Evolutionary conservation across 352 stramenopile species (phyloP), one percentile per base, ranked within the genome.

Genomic region (Phytophthora constricta): DNA sequence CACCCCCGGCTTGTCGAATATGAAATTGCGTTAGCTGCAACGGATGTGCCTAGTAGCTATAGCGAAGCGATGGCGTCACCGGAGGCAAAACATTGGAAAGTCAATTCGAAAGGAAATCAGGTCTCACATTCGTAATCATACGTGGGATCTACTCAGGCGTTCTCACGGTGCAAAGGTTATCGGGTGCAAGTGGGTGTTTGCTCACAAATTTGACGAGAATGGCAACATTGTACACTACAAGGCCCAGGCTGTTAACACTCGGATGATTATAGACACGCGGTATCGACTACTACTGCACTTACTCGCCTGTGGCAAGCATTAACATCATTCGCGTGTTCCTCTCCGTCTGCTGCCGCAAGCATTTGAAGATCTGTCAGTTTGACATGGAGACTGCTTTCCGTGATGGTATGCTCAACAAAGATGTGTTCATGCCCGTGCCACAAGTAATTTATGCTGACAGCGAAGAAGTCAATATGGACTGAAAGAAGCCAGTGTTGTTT

Each of bases 371-470:
- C 25, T 19, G 48, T 17, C 74, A 79, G 46, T 63, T 65, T 20
- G 50, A 70, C 26, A 25, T 83, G 31, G 58, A 80, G 8, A 79
- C 73, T 13, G 68, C 76, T 5, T 80, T 82, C 42, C 43, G 79
- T 0, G 72, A 85, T 50, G 70, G 65, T 22, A 53, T 49, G 4
- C 37, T 82, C 3, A 42, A 76, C 13, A 66, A 75, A 47, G 34
- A 59, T 5, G 53, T 79, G 3, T 76, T 72, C 28, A 85, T 79
- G 63, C 23, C 27, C 5, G 4, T 51, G 1, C 67, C 70, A 1
- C 4, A 70, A 48, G 69, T 46, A 28, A 26, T 79, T 16, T 4
- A 51, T 11, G 48, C 39, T 26, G 10, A 23, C 0, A 33, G 26
- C 49, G 39, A n/a, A 55, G 59, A 7, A 73, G 65, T 43, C 8